phyloP scores from a whole-genome alignment of 148 eudicot genomes.

The Heliosperma pusillum region DNA sequence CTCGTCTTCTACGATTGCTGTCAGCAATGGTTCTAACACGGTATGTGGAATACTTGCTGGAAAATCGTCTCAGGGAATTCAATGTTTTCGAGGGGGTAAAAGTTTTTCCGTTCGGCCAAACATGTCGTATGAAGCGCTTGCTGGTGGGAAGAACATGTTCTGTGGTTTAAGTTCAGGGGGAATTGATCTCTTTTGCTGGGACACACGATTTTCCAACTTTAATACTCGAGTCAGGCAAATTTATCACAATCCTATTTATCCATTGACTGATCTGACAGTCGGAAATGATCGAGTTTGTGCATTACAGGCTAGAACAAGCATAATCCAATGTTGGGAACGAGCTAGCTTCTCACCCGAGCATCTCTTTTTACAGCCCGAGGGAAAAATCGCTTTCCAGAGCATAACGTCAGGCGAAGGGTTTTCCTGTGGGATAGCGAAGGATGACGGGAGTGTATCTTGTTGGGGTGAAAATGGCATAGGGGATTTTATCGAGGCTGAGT shows the following conservation, averaged over 20 bases:
- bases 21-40: slow-evolving; percentile 30
- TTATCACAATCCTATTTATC: slow-evolving; percentile 23
- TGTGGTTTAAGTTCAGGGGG: slow-evolving; percentile 47
- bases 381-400: slow-evolving; percentile 17
- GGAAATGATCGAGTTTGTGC: slow-evolving; percentile 44
- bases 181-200: slow-evolving; percentile 45
- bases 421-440: slow-evolving; percentile 46
- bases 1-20: slow-evolving; percentile 41
- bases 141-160: slow-evolving; percentile 43
- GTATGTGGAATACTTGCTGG: slow-evolving; percentile 51
- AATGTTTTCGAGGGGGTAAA: slow-evolving; percentile 35
- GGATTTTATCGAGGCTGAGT: slow-evolving; percentile 40
- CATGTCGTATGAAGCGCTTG: slow-evolving; percentile 38
- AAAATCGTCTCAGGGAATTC: slow-evolving; percentile 35
- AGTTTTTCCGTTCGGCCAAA: slow-evolving; percentile 30
- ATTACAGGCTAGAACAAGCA: slow-evolving; percentile 29
- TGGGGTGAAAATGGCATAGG: slow-evolving; percentile 52
- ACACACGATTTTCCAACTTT: slow-evolving; percentile 20
- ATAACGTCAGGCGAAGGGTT: slow-evolving; percentile 53
- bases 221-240: slow-evolving; percentile 26
- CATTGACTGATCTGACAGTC: slow-evolving; percentile 33
- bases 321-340: slow-evolving; percentile 38
- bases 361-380: slow-evolving; percentile 24
- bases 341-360: slow-evolving; percentile 3
- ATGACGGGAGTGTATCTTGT: slow-evolving; percentile 33